A percentile compares a stretch with the other conserved stretches of the same genome.
These are phyloP conservation scores for Alopecurus myosuroides DNA, from an alignment of 176 grass and related monocot species.

Conservation along the genomic window DNA sequence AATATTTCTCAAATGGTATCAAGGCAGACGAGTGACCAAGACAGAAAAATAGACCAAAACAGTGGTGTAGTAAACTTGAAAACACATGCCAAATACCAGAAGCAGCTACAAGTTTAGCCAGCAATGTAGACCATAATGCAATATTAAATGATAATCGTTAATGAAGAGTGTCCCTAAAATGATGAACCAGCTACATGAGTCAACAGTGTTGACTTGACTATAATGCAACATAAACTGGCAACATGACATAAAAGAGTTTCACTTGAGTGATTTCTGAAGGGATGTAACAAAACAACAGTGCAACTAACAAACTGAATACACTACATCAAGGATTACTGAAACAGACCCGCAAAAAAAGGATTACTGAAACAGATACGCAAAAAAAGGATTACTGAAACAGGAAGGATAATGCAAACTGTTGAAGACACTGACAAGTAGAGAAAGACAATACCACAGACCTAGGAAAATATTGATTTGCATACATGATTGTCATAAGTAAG, in stretches of 20 bases:
- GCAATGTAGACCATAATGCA: not conserved
- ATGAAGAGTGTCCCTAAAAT: not conserved
- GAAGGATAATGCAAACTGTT: slow-evolving; percentile 3
- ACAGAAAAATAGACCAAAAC: not conserved
- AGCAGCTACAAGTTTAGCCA: not conserved
- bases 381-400: slow-evolving; percentile 2
- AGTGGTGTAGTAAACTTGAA: not conserved
- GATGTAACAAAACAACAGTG: not conserved
- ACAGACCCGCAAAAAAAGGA: not conserved
- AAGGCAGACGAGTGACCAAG: not conserved
- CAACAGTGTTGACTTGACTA: not conserved
- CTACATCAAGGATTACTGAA: slow-evolving; percentile 10
- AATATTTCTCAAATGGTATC: not conserved
- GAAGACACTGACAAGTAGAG: not conserved
- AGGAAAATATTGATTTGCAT: slow-evolving; percentile 10
- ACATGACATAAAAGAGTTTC: not conserved
- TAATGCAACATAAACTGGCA: not conserved
- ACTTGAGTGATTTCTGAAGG: not conserved
- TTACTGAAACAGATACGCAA: not conserved
- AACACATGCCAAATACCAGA: not conserved
- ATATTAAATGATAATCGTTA: not conserved
- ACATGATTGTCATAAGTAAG: not conserved
- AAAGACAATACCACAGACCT: not conserved
- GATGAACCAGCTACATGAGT: not conserved
- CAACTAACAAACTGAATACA: not conserved